phyloP scores from a whole-genome alignment of 179 eudicot genomes.

The Spinacia oleracea region DNA sequence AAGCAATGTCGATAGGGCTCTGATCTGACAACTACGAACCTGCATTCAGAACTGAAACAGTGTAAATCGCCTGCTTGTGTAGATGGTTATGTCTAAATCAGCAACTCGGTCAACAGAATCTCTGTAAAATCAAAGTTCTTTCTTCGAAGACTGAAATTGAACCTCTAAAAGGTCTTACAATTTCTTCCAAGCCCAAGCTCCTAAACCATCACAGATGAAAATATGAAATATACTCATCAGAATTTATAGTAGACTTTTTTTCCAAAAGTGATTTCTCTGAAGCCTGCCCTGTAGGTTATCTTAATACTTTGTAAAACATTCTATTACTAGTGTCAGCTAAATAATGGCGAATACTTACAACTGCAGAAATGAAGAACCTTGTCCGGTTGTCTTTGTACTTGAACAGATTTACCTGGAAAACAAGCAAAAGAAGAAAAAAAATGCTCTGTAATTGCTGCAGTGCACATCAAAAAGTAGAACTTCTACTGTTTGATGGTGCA shows the following conservation, averaged over 20 bases:
- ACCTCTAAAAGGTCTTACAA: no score
- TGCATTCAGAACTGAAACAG: conserved; percentile 31
- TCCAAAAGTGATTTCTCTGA: neutral
- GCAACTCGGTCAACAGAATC: neutral
- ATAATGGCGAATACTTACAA: no score
- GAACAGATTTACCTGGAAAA: conserved; percentile 24
- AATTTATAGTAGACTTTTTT: no score
- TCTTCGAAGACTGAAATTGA: no score
- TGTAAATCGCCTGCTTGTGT: conserved; percentile 22
- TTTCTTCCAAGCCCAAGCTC: no score
- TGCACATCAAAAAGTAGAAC: neutral
- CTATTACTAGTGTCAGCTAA: neutral
- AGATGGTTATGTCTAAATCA: neutral
- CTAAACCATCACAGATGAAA: no score
- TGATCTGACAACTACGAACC: conserved; percentile 15
- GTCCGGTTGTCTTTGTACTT: conserved; percentile 19
- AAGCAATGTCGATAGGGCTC: conserved; percentile 20
- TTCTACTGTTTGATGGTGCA: neutral
- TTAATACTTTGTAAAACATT: conserved; percentile 3
- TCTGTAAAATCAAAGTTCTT: neutral
- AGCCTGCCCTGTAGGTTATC: no score
- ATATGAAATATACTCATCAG: no score
- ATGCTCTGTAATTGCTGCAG: neutral
- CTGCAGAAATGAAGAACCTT: conserved; percentile 21
- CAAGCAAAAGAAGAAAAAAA: conserved; percentile 5